Percentiles rank a stretch among this genome's conserved stretches.
phyloP scores from a whole-genome alignment of 1,284 basidiomycete genomes.

The Cutaneotrichosporon dermatis region DNA sequence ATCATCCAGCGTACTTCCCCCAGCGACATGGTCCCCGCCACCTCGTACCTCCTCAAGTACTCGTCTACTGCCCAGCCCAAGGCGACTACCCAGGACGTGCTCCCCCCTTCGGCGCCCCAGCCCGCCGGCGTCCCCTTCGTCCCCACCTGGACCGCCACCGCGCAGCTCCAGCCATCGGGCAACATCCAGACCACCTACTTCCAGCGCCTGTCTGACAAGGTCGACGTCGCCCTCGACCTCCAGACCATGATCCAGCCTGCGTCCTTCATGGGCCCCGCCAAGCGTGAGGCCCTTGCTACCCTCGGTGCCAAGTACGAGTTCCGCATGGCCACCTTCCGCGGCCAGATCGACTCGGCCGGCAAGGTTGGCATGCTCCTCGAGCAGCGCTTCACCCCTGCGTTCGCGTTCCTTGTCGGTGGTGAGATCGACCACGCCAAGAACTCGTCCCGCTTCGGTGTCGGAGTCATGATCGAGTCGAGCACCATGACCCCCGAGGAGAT shows the following conservation, averaged over 20 bases:
- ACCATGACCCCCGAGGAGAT: constrained; percentile 49
- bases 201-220: constrained; percentile 91
- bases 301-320: constrained; percentile 96
- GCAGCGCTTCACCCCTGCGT: constrained; percentile 90
- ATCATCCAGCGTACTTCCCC: constrained; percentile 75
- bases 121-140: constrained; percentile 31
- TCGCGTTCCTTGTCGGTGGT: constrained; percentile 89
- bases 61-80: constrained; percentile 55
- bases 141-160: constrained; percentile 86
- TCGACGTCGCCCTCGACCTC: constrained; percentile 97
- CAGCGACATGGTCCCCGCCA: constrained; percentile 65
- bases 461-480: constrained; percentile 82
- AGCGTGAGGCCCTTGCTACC: constrained; percentile 87
- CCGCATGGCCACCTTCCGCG: constrained; percentile 85
- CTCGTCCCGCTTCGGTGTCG: constrained; percentile 87
- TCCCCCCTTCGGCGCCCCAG: constrained; percentile 29
- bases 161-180: constrained; percentile 79
- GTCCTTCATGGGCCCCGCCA: constrained; percentile 52
- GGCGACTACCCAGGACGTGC: constrained; percentile 42
- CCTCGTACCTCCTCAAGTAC: constrained; percentile 86
- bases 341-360: constrained; percentile 84
- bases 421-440: constrained; percentile 99
- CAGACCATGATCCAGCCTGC: constrained; percentile 71
- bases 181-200: constrained; percentile 91
- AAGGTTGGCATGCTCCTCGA: constrained; percentile 94